phyloP scores from a whole-genome alignment of 2,329 filamentous ascomycete species.

The Tricladium varicosporioides region DNA sequence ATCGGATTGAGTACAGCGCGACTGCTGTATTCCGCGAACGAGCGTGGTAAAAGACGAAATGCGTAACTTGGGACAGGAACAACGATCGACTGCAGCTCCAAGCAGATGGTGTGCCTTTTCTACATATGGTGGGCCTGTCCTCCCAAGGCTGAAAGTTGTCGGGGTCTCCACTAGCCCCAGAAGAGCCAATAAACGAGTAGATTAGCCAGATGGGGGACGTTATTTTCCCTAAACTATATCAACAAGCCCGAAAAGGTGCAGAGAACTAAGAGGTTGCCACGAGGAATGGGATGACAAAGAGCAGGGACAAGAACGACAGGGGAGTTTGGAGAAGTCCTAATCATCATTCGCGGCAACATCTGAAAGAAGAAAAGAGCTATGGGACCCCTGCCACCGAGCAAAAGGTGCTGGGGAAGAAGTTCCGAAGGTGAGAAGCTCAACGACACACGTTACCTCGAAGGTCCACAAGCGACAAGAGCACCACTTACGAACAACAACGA shows the following conservation, averaged over 20 bases:
- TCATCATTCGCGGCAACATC: constrained; percentile 4
- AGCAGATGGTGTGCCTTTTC: constrained; percentile 21
- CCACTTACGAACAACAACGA: neutral
- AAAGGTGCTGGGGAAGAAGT: neutral
- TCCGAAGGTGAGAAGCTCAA: neutral
- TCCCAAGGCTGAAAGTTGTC: constrained; percentile 21
- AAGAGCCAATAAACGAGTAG: constrained; percentile 12
- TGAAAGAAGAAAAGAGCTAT: constrained; percentile 30
- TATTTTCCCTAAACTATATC: constrained; percentile 9
- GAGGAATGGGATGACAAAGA: constrained; percentile 10
- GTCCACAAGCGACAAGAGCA: neutral
- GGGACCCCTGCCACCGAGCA: constrained; percentile 15
- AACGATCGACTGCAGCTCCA: constrained; percentile 22
- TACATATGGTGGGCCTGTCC: constrained; percentile 19
- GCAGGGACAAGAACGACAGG: constrained; percentile 3
- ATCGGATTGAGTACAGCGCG: constrained; percentile 24
- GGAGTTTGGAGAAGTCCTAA: constrained; percentile 3
- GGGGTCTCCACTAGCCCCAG: constrained; percentile 11
- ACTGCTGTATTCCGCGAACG: constrained; percentile 25
- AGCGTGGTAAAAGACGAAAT: constrained; percentile 23
- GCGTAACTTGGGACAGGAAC: constrained; percentile 21
- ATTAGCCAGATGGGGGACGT: constrained; percentile 7
- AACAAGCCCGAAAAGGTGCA: constrained; percentile 20
- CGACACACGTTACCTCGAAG: neutral
- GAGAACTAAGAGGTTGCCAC: constrained; percentile 13